phyloP scores from a whole-genome alignment of 2,329 filamentous ascomycete genomes.

The Colletotrichum sp. region DNA sequence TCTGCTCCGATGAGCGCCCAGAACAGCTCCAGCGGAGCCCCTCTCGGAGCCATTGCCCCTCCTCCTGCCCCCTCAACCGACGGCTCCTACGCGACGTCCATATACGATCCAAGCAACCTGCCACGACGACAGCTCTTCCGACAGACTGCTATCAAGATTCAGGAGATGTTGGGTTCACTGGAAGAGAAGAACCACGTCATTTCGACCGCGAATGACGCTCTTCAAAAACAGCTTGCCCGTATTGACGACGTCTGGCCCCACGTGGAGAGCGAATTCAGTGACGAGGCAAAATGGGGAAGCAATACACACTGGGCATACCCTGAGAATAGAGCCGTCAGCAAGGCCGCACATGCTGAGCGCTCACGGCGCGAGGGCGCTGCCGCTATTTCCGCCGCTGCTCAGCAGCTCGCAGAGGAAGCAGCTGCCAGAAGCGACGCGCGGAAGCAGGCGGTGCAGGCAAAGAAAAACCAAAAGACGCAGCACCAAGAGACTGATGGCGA shows the following conservation, averaged over 20 bases:
- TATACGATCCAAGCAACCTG: conserved; percentile 63
- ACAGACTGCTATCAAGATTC: conserved; percentile 77
- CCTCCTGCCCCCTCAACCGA: conserved; percentile 45
- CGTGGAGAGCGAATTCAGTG: conserved; percentile 87
- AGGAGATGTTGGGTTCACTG: conserved; percentile 85
- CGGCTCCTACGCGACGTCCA: conserved; percentile 45
- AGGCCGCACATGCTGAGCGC: conserved; percentile 71
- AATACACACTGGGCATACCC: conserved; percentile 95
- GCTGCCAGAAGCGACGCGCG: conserved; percentile 83
- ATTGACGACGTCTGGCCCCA: conserved; percentile 88
- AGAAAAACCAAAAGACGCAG: conserved; percentile 72
- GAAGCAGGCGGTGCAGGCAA: conserved; percentile 80
- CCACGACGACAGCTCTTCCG: conserved; percentile 77
- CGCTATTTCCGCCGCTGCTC: conserved; percentile 77
- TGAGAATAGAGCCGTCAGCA: conserved; percentile 71
- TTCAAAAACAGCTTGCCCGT: conserved; percentile 82
- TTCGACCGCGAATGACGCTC: conserved; percentile 86
- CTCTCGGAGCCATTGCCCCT: conserved; percentile 36
- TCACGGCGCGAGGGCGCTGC: conserved; percentile 80
- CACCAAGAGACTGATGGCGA: conserved; percentile 82
- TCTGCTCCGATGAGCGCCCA: conserved; percentile 56
- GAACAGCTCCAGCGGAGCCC: conserved; percentile 50
- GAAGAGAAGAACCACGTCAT: conserved; percentile 99
- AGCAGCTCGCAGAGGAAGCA: conserved; percentile 81
- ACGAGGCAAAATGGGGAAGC: conserved; percentile 93